These are phyloP conservation scores for Pythium monospermum DNA, from an alignment of 352 stramenopile species.

Conservation along the genomic window DNA sequence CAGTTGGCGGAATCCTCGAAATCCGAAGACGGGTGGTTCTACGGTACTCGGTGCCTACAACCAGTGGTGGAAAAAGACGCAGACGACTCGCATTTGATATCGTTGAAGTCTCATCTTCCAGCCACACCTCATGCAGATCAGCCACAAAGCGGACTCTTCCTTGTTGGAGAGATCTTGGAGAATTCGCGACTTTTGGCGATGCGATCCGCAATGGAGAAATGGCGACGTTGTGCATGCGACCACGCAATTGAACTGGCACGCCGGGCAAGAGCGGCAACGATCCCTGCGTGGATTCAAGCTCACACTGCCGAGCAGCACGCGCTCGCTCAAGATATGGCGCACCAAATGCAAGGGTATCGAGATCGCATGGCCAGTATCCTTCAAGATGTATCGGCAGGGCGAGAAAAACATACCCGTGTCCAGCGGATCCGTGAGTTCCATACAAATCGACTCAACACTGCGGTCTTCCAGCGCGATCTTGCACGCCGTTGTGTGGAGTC, in stretches of 20 bases:
- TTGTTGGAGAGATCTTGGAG: slow-evolving; percentile 23
- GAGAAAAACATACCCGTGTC: slow-evolving; percentile 13
- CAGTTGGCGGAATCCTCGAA: slow-evolving; percentile 9
- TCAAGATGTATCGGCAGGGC: slow-evolving; percentile 2
- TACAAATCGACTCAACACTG: slow-evolving; percentile 12
- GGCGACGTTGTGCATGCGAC: slow-evolving; percentile 17
- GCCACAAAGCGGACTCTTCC: slow-evolving; percentile 26
- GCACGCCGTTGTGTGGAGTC: slow-evolving; percentile 29
- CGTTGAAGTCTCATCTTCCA: slow-evolving; percentile 4
- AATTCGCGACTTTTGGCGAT: slow-evolving; percentile 14
- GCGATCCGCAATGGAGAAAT: slow-evolving; percentile 19
- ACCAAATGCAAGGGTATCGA: slow-evolving; percentile 15
- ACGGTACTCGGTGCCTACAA: slow-evolving; percentile 35
- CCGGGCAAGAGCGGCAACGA: slow-evolving; percentile 6
- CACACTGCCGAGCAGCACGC: slow-evolving; percentile 28
- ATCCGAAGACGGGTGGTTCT: slow-evolving; percentile 38
- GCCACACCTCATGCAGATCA: slow-evolving; percentile 17
- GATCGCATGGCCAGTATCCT: slow-evolving; percentile 14
- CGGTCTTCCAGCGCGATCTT: slow-evolving; percentile 20
- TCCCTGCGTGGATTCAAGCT: slow-evolving; percentile 15
- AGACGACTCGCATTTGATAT: neutral
- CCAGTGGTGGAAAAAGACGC: neutral
- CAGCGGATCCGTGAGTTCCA: slow-evolving; percentile 18
- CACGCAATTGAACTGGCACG: slow-evolving; percentile 16
- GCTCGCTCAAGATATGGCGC: slow-evolving; percentile 20